These are phyloP conservation scores for Podospora pseudoanserina DNA, from an alignment of 495 filamentous ascomycete genomes.

Conservation along the genomic window DNA sequence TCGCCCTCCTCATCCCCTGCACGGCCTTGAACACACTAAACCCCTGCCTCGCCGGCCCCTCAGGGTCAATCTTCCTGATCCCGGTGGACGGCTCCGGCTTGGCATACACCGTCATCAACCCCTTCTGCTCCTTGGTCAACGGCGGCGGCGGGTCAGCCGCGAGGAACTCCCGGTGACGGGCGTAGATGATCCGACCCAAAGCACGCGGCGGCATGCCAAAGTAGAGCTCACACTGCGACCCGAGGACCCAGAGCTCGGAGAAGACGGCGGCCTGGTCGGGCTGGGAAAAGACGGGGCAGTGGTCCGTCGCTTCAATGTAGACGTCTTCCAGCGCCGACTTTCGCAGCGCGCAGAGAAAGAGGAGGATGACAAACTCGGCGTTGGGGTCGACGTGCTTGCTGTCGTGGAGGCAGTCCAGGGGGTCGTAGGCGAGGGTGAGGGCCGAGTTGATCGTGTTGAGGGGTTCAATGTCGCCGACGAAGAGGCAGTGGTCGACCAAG, in stretches of 20 bases:
- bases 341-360: conserved; percentile 28
- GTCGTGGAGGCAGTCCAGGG: conserved; percentile 10
- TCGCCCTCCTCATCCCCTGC: conserved; percentile 2
- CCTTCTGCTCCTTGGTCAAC: background rate
- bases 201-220: conserved; percentile 24
- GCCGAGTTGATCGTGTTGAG: conserved; percentile 15
- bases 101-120: conserved; percentile 25
- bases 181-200: conserved; percentile 27
- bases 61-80: background rate
- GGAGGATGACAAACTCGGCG: conserved; percentile 20
- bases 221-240: conserved; percentile 31
- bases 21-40: conserved; percentile 1
- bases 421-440: conserved; percentile 19
- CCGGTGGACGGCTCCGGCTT: conserved; percentile 21
- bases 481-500: conserved; percentile 13
- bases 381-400: conserved; percentile 24
- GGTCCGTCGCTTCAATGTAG: conserved; percentile 28
- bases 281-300: conserved; percentile 30
- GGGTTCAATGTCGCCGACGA: conserved; percentile 14
- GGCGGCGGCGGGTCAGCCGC: conserved; percentile 16
- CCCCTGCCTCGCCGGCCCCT: background rate
- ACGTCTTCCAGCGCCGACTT: conserved; percentile 26
- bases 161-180: conserved; percentile 19
- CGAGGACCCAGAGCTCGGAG: conserved; percentile 30
- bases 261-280: conserved; percentile 32